These are phyloP conservation scores for Penicillium sp. DNA, from an alignment of 2,329 filamentous ascomycete species.

Conservation along the genomic window DNA sequence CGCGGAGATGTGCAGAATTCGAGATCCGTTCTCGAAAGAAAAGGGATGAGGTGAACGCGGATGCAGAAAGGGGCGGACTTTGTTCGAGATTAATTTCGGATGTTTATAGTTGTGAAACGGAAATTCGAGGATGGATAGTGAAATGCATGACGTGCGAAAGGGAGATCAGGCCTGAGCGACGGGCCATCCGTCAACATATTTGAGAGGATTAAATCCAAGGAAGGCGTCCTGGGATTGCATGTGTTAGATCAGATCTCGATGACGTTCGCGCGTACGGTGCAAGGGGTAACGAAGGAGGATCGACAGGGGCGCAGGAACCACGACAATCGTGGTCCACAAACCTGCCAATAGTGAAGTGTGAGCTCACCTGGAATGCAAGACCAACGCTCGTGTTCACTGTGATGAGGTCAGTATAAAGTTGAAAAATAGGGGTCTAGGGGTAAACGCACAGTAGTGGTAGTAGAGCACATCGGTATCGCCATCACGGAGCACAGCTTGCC, in stretches of 20 bases:
- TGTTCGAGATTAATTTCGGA: neutral
- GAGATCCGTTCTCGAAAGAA: neutral
- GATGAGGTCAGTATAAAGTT: slow-evolving; percentile 4
- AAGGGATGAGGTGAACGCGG: neutral
- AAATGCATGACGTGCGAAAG: neutral
- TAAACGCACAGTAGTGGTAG: slow-evolving; percentile 30
- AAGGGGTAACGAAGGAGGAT: slow-evolving; percentile 17
- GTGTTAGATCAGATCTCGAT: slow-evolving; percentile 13
- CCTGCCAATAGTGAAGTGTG: neutral
- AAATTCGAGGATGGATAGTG: neutral
- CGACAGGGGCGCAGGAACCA: slow-evolving; percentile 8
- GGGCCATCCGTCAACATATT: slow-evolving; percentile 29
- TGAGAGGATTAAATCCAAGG: slow-evolving; percentile 26
- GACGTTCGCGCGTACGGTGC: neutral
- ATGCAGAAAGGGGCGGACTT: neutral
- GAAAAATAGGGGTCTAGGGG: neutral
- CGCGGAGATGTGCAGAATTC: neutral
- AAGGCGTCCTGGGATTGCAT: slow-evolving; percentile 21
- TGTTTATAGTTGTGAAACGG: neutral
- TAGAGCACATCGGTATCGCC: slow-evolving; percentile 25
- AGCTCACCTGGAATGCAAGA: slow-evolving; percentile 25
- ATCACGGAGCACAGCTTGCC: slow-evolving; percentile 53
- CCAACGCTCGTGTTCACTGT: slow-evolving; percentile 26
- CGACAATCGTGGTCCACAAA: slow-evolving; percentile 10
- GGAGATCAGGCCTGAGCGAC: slow-evolving; percentile 17